Percentiles rank a stretch among this genome's conserved stretches.
Conservation (phyloP, 192 early-diverging fungal genomes). For the Mortierella claussenii region DNA sequence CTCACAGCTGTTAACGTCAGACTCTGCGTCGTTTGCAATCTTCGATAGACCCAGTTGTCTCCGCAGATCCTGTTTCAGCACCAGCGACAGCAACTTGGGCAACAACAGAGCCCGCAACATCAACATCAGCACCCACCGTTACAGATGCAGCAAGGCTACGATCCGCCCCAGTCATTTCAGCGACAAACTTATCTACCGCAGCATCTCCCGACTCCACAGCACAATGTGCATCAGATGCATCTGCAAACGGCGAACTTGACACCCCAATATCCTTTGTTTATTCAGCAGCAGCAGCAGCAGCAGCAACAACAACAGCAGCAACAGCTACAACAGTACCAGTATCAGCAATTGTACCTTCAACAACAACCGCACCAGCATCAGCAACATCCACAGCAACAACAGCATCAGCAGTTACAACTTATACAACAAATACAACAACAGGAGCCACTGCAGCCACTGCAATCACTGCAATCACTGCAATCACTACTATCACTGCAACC, state of each 20-base stretch:
- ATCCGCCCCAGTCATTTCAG: slow-evolving; percentile 13
- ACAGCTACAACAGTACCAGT: slow-evolving; percentile 10
- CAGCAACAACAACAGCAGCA: slow-evolving; percentile 11
- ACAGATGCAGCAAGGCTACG: slow-evolving; percentile 19
- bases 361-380: slow-evolving; percentile 21
- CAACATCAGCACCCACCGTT: slow-evolving; percentile 25
- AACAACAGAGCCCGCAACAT: slow-evolving; percentile 7
- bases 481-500: slow-evolving; percentile 15
- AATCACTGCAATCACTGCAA: slow-evolving; percentile 6
- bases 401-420: slow-evolving; percentile 34
- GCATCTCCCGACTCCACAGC: slow-evolving; percentile 9
- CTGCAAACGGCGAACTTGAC: slow-evolving; percentile 18
- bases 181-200: slow-evolving; percentile 15
- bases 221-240: slow-evolving; percentile 17
- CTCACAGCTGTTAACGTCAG: no score
- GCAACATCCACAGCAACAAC: slow-evolving; percentile 17
- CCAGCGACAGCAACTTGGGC: slow-evolving; percentile 25
- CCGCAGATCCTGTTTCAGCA: slow-evolving; percentile 28
- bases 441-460: slow-evolving; percentile 13
- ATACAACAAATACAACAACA: no score
- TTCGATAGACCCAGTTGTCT: slow-evolving; percentile 16
- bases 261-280: slow-evolving; percentile 22
- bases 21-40: no score
- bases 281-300: slow-evolving; percentile 29
- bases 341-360: slow-evolving; percentile 9